Percentiles rank a stretch among this genome's conserved stretches.
Conservation (phyloP, 192 early-diverging fungal species). For the Entomortierella parvispora region DNA sequence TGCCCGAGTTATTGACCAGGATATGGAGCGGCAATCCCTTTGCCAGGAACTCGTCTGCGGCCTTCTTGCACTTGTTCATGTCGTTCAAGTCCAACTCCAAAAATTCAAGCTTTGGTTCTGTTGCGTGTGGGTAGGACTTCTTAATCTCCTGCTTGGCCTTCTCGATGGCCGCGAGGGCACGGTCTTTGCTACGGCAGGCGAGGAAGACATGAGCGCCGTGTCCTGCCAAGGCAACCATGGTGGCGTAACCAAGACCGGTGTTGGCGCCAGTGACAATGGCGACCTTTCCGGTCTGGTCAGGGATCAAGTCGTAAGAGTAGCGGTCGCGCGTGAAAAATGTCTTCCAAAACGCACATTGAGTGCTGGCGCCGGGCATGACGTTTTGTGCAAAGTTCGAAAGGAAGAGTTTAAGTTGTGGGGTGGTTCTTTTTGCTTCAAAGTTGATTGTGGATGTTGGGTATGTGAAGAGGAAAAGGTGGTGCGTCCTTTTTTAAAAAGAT, state of each 20-base stretch:
- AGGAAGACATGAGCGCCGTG: constrained; percentile 21
- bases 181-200: constrained; percentile 7
- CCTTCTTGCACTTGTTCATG: constrained; percentile 6
- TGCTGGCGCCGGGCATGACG: too few species aligned
- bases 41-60: constrained; percentile 41
- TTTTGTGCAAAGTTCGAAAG: too few species aligned
- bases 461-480: too few species aligned
- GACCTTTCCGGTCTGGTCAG: constrained; percentile 48
- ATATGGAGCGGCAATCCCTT: constrained; percentile 53
- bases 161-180: not conserved
- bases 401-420: not conserved
- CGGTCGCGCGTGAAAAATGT: not conserved
- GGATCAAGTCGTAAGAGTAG: constrained; percentile 15
- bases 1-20: constrained; percentile 26
- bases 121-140: too few species aligned
- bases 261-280: constrained; percentile 58
- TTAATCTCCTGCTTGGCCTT: constrained; percentile 9
- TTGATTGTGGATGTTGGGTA: too few species aligned
- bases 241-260: constrained; percentile 39
- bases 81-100: constrained; percentile 21
- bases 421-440: not conserved
- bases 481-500: too few species aligned
- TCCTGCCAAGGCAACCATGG: constrained; percentile 12
- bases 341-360: not conserved
- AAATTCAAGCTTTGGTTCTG: constrained; percentile 5